Base-by-base conservation (phyloP, 495 filamentous ascomycete genomes). In the Xylaria venustula region DNA sequence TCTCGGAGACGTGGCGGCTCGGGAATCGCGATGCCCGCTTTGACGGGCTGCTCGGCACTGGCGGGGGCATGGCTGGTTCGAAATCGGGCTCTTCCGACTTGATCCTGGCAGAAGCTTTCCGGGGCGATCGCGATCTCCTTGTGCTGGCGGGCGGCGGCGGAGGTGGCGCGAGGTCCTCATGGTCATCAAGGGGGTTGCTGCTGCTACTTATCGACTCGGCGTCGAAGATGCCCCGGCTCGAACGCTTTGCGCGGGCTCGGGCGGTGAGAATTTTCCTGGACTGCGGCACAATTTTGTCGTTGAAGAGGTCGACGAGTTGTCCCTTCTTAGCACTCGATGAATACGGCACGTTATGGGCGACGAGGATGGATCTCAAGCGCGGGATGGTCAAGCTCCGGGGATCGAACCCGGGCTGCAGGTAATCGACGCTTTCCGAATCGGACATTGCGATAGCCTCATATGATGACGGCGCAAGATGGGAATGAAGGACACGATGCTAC, bases 221-320 rank as follows among this genome's bases (percentile, higher is more conserved):
- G 87, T 98, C 87, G 28, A 88, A 86, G 56, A 98, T 98, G 25
- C 95, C 95, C 67, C 78, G 85, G 66, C 90, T 90, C 5, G 88
- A 89, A 41, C 92, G 84, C 76, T 89, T 88, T 12, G 90, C 91
- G 30, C 87, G 81, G 30, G 89, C 85, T 61, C 88, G 85, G 22
- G 87, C 84, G n/a, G 83, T 81, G 26, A 95, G 76, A 14, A 96
- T 83, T 68, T 87, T 90, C 61, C 81, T 83, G 6, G 91, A 86
- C 65, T 90, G 85, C 1, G 94, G 90, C 7, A 89, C 74, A 37
- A 98, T 82, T 58, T 93, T 80, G 41, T 90, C 80, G 65, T 89
- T 87, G 71, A 98, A 91, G 26, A 98, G 79, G 3, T 88, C 85
- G 55, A 98, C 77, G 41, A 98, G 87, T 63, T 96, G 87, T 1